phyloP scores from a whole-genome alignment of 2,329 filamentous ascomycete species.

The Aureobasidium musti region DNA sequence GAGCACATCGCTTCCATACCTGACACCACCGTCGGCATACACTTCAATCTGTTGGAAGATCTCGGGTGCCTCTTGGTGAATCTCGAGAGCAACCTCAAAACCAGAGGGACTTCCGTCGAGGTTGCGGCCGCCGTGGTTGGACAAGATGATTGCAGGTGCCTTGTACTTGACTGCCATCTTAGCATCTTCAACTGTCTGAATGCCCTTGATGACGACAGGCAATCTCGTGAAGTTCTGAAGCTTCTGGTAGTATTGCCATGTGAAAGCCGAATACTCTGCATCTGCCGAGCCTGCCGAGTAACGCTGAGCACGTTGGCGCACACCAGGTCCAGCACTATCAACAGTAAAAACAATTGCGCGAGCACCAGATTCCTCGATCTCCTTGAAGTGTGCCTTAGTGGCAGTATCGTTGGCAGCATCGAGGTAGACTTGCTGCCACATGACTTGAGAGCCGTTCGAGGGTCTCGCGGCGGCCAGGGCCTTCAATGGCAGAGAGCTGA shows the following conservation, averaged over 20 bases:
- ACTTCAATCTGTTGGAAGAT: constrained; percentile 63
- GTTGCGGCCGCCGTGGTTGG: constrained; percentile 57
- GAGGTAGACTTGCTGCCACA: constrained; percentile 49
- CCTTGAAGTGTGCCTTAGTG: constrained; percentile 40
- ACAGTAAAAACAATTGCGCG: constrained; percentile 48
- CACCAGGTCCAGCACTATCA: constrained; percentile 44
- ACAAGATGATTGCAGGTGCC: constrained; percentile 52
- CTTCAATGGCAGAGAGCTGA: constrained; percentile 40
- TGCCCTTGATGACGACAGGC: constrained; percentile 49
- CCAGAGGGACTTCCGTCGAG: constrained; percentile 55
- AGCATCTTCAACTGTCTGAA: constrained; percentile 47
- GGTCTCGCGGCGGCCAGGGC: constrained; percentile 39
- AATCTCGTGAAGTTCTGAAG: constrained; percentile 44
- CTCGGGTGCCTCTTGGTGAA: constrained; percentile 62
- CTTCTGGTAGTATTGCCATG: constrained; percentile 42
- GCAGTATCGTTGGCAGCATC: constrained; percentile 38
- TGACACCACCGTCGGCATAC: constrained; percentile 65
- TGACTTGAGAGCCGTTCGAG: constrained; percentile 46
- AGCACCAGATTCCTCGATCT: constrained; percentile 42
- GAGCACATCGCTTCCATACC: constrained; percentile 65
- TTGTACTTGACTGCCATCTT: constrained; percentile 47
- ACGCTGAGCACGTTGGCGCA: constrained; percentile 43
- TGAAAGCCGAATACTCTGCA: constrained; percentile 40
- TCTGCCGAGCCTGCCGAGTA: constrained; percentile 40
- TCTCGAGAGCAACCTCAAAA: constrained; percentile 62